Base-by-base conservation (phyloP, 441 rosid genomes). In the Populus hybrid region DNA sequence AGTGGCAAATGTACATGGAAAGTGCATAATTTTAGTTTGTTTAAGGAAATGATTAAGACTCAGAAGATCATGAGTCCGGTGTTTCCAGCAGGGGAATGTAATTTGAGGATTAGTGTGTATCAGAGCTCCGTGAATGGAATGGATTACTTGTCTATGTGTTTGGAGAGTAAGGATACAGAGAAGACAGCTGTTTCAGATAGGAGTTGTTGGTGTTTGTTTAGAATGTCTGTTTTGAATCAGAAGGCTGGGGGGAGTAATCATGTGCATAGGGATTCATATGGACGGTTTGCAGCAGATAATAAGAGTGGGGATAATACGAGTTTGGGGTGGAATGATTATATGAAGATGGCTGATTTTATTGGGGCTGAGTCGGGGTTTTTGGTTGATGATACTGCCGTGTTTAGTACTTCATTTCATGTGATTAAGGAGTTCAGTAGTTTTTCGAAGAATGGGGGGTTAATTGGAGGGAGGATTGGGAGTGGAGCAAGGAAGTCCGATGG, bases 31-130 rank as follows among this genome's bases (percentile, higher is more conserved):
- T 97, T 97, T 87, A 90, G 98, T 79, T 84, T 97, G 82, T 97
- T 97, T 70, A 92, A 91, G 83, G 99, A 97, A 14, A 97, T 97
- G 99, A 92, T 97, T 0, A 97, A 94, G 87, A 93, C 98, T 0
- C 99, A 93, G 86, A 97, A 94, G 95, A 92, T 97, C 82, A 92
- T 94, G 98, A 97, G 99, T 81, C 98, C 97, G 8, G 94, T 94
- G 32, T 97, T 97, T 75, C 99, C 97, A 0, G 99, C 98, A 6
- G 99, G 99, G 2, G 99, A 97, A 77, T 97, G 99, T 87, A 93
- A 91, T 85, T 46, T 93, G 67, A 88, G 99, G 85, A 93, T 94
- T 70, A 97, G 98, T 83, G 99, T 94, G 77, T 92, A 93, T 10
- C 98, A 94, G 76, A 94, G 99, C 82, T 86, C 93, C 0, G 98